A percentile compares a stretch with the other conserved stretches of the same genome.
Evolutionary conservation across 257 asterid species (phyloP).

Genomic region (Penstemon davidsonii): DNA sequence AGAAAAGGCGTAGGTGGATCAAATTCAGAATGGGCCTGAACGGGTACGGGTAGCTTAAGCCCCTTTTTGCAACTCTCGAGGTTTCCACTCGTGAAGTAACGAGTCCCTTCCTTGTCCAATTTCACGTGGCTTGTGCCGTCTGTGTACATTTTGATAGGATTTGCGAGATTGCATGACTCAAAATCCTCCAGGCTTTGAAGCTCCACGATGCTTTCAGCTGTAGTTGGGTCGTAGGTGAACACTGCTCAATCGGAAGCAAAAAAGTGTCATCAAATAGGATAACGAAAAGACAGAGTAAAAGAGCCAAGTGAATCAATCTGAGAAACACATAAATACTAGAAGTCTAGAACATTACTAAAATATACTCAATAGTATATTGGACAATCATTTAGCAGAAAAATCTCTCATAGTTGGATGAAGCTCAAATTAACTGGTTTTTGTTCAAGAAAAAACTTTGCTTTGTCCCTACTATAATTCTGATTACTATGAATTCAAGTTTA

Average conservation of each 20-base stretch:
- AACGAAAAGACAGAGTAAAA: background rate
- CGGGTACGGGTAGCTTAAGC: slow-evolving; percentile 52
- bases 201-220: slow-evolving; percentile 50
- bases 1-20: background rate
- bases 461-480: too few relatives aligned
- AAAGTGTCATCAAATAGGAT: background rate
- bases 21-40: slow-evolving; percentile 18
- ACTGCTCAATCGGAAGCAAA: slow-evolving; percentile 31
- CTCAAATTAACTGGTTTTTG: too few relatives aligned
- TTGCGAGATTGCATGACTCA: slow-evolving; percentile 46
- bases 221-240: slow-evolving; percentile 41
- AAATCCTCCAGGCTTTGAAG: slow-evolving; percentile 45
- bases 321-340: too few relatives aligned
- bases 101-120: slow-evolving; percentile 52
- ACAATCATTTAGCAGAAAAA: too few relatives aligned
- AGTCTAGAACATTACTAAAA: too few relatives aligned
- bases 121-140: slow-evolving; percentile 39
- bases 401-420: too few relatives aligned
- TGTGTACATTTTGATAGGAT: slow-evolving; percentile 60
- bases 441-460: too few relatives aligned
- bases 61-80: slow-evolving; percentile 56
- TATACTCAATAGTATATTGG: too few relatives aligned
- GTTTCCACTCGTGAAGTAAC: slow-evolving; percentile 62
- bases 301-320: background rate
- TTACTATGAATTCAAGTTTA: too few relatives aligned